Percentiles rank a stretch among this genome's conserved stretches.
These are phyloP conservation scores for Yamadazyma epiphylla DNA, from an alignment of 1,139 yeast genomes.

Conservation along the genomic window DNA sequence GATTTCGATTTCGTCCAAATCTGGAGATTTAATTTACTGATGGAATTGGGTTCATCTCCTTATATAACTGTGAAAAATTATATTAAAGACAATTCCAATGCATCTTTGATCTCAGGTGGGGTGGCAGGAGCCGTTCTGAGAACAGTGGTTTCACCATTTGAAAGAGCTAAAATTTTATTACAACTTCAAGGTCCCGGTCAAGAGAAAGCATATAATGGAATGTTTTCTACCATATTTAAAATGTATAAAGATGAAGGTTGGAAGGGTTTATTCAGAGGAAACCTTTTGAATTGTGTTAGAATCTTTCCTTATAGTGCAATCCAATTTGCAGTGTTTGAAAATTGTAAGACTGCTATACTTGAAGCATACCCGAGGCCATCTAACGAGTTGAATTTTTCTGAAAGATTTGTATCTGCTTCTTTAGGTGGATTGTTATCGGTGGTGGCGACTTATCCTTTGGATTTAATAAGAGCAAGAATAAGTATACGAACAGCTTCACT, in stretches of 20 bases:
- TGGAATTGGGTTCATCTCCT: neutral
- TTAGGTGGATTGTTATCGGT: constrained; percentile 82
- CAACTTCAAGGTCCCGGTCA: constrained; percentile 83
- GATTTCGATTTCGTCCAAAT: neutral
- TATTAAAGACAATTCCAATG: constrained; percentile 46
- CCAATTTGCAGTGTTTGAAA: constrained; percentile 84
- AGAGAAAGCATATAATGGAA: constrained; percentile 63
- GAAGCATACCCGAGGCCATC: constrained; percentile 19
- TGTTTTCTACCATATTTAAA: constrained; percentile 67
- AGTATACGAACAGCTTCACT: constrained; percentile 86
- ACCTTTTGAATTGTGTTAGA: constrained; percentile 82
- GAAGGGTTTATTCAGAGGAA: constrained; percentile 85
- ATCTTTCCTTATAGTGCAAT: constrained; percentile 94
- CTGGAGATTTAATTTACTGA: neutral
- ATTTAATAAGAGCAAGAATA: constrained; percentile 82
- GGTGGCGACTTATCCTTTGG: constrained; percentile 85
- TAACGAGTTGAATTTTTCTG: constrained; percentile 39
- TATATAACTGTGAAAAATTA: neutral
- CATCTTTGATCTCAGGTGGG: constrained; percentile 59
- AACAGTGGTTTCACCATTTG: constrained; percentile 93
- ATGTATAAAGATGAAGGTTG: constrained; percentile 91
- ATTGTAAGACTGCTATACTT: constrained; percentile 51
- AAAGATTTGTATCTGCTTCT: constrained; percentile 74
- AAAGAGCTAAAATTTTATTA: constrained; percentile 84
- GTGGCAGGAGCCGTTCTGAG: constrained; percentile 91